Evolutionary conservation across 306 rosid genomes (phyloP).

Genomic region (Gastrolobium bilobum): DNA sequence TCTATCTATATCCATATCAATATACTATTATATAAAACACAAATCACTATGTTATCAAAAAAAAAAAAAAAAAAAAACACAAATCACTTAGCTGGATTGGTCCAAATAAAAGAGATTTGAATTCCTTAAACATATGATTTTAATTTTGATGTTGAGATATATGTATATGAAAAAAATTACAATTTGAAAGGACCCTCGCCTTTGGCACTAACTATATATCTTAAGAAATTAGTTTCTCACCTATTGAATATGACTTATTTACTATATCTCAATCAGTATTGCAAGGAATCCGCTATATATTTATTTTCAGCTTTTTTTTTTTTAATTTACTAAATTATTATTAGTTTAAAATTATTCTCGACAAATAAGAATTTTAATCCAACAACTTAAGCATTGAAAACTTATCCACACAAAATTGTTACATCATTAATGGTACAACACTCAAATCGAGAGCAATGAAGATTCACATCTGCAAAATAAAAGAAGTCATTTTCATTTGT

Average conservation of each 20-base stretch:
- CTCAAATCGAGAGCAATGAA: slow-evolving; percentile 30
- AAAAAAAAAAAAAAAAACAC: no score
- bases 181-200: no score
- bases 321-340: not conserved
- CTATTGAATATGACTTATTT: no score
- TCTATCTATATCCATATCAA: not conserved
- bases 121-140: no score
- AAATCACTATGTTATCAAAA: no score
- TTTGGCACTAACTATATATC: no score
- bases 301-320: not conserved
- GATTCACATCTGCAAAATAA: slow-evolving; percentile 23
- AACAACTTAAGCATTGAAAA: slow-evolving; percentile 34
- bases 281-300: not conserved
- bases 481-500: slow-evolving; percentile 51
- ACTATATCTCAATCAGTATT: not conserved
- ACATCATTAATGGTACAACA: slow-evolving; percentile 13
- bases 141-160: no score
- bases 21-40: no score
- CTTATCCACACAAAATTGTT: slow-evolving; percentile 14
- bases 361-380: slow-evolving; percentile 30
- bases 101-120: no score
- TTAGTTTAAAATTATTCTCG: not conserved
- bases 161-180: no score
- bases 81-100: no score
- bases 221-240: no score